Evolutionary conservation across 148 eudicot genomes (phyloP), one percentile per base, ranked within the genome.

Genomic region (Rhododendron simsii): DNA sequence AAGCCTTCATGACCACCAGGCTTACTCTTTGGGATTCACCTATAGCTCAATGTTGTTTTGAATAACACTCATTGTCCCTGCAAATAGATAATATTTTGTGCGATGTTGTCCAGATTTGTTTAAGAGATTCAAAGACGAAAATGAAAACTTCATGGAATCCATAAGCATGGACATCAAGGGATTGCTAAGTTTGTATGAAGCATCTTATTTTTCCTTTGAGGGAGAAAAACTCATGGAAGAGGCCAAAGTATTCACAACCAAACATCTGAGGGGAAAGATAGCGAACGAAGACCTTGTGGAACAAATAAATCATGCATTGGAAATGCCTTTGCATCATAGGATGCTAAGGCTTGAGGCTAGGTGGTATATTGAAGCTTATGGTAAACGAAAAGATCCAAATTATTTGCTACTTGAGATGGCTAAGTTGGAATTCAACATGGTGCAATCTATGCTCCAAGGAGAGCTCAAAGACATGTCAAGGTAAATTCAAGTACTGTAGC

Each of bases 111-210:
- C 28, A 77, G 80, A 77, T 41, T 28, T 77, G 26, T 44, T 77
- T 23, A 3, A 21, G 26, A 77, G 50, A 14, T 77, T 77, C 50
- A 77, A 77, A 51, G 80, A 77, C 11, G 3, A 39, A 41, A 41
- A 20, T 21, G 80, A 28, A 0, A 77, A 77, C 50, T 41, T 41
- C 80, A 77, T 15, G 8, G 45, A 20, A 18, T 77, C n/a, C 51
- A 51, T 77, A 15, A 6, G 5, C 4, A 45, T 41, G 80, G 80
- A 77, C n/a, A 23, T 10, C 26, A 77, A 41, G 50, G 80, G 80
- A 23, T 41, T 77, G 50, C 80, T 77, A 3, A 77, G 80, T 77
- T 77, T 77, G 51, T 77, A 77, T 41, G 80, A 41, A 41, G 80
- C 80, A 20, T 77, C 80, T 16, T 41, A 16, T 20, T 11, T 77